A percentile compares a stretch with the other conserved stretches of the same genome.
These are phyloP conservation scores for Trametes coccinea DNA, from an alignment of 768 basidiomycete genomes.

Conservation along the genomic window DNA sequence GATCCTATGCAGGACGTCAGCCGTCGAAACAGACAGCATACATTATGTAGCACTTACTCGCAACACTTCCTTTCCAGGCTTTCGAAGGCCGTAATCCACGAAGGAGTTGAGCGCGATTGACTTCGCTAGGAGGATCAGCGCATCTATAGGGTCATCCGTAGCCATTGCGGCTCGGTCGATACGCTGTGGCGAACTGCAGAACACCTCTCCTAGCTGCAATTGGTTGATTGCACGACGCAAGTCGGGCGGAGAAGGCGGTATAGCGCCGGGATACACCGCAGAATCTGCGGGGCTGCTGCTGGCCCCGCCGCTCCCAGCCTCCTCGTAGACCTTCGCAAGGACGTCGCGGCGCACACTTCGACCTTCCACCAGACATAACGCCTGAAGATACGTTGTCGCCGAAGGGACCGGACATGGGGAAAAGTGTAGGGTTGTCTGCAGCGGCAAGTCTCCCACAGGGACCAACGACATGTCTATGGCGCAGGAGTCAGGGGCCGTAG, in stretches of 20 bases:
- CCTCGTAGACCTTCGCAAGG: slow-evolving; percentile 5
- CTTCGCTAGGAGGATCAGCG: slow-evolving; percentile 1
- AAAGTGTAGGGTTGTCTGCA: slow-evolving; percentile 74
- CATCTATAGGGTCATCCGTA: not conserved
- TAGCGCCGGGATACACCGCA: not conserved
- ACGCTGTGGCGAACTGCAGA: not conserved
- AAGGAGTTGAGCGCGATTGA: slow-evolving; percentile 3
- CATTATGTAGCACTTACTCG: slow-evolving; percentile 2
- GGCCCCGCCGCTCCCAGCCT: not conserved
- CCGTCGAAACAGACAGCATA: not conserved
- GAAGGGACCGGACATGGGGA: slow-evolving; percentile 32
- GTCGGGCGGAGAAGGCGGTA: not conserved
- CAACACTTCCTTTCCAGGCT: slow-evolving; percentile 4
- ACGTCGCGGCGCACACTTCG: not conserved
- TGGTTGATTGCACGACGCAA: slow-evolving; percentile 18
- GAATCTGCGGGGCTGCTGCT: not conserved
- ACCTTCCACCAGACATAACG: slow-evolving; percentile 21
- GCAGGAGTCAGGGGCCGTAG: not conserved
- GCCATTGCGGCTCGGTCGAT: too few relatives aligned
- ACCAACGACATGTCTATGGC: slow-evolving; percentile 66
- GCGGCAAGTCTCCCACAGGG: slow-evolving; percentile 70
- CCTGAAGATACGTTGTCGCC: slow-evolving; percentile 25
- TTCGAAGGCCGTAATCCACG: slow-evolving; percentile 9
- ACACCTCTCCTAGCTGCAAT: slow-evolving; percentile 10
- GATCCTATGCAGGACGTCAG: slow-evolving; percentile 11